These are phyloP conservation scores for Misopates orontium DNA, from an alignment of 257 asterid species.

Conservation along the genomic window DNA sequence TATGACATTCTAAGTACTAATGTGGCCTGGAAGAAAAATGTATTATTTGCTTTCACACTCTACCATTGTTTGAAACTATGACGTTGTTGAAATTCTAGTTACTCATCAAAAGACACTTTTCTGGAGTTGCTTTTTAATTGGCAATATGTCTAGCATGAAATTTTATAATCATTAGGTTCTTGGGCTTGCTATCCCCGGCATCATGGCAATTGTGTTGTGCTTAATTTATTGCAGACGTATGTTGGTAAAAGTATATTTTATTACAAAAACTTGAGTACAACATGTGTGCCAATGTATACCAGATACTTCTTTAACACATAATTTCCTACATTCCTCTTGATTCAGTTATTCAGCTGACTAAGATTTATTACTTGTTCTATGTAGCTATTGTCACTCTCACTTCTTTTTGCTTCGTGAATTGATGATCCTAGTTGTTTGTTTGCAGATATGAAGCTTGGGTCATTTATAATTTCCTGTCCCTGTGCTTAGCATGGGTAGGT, in stretches of 20 bases:
- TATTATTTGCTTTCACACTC: too few relatives aligned
- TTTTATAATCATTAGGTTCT: background rate
- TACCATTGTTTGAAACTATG: too few relatives aligned
- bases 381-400: slow-evolving; percentile 15
- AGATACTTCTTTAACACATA: background rate
- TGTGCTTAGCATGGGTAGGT: slow-evolving; percentile 99
- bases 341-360: slow-evolving; percentile 7
- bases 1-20: too few relatives aligned
- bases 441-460: slow-evolving; percentile 99
- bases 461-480: slow-evolving; percentile 90
- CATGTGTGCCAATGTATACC: too few relatives aligned
- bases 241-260: slow-evolving; percentile 14
- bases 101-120: too few relatives aligned
- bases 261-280: background rate
- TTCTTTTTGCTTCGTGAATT: slow-evolving; percentile 18
- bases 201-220: too few relatives aligned
- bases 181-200: background rate
- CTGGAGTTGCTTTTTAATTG: too few relatives aligned
- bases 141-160: too few relatives aligned
- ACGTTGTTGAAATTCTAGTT: too few relatives aligned
- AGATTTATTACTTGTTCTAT: too few relatives aligned
- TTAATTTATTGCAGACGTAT: slow-evolving; percentile 31
- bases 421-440: slow-evolving; percentile 27
- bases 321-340: background rate
- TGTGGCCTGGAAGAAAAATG: too few relatives aligned